Conservation (phyloP, 208 protist species). For the Naegleria fowleri region DNA sequence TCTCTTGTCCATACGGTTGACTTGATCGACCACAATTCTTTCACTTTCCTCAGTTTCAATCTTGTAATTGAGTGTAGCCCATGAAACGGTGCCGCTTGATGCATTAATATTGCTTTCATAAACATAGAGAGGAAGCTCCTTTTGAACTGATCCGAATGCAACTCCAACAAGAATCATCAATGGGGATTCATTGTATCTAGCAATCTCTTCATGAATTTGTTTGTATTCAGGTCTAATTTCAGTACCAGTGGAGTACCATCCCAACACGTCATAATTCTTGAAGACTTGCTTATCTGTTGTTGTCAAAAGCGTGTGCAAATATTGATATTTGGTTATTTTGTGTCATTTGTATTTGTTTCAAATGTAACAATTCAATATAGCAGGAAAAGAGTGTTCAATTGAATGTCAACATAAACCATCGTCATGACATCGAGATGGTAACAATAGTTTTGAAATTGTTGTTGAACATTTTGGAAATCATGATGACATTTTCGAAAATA, state of each 20-base stretch:
- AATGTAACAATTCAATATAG: too few species aligned
- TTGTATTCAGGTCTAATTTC: slow-evolving; percentile 22
- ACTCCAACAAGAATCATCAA: slow-evolving; percentile 45
- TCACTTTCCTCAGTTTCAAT: slow-evolving; percentile 24
- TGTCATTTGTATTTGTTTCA: too few species aligned
- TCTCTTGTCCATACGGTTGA: neutral
- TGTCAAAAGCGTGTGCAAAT: neutral
- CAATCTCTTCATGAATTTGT: slow-evolving; percentile 27
- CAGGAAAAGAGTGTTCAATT: too few species aligned
- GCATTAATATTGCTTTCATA: slow-evolving; percentile 32
- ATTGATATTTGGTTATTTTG: neutral
- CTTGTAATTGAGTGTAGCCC: neutral
- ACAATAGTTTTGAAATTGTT: too few species aligned
- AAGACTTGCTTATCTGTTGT: slow-evolving; percentile 45
- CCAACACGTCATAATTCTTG: slow-evolving; percentile 52
- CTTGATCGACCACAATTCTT: slow-evolving; percentile 20
- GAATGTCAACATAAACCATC: too few species aligned
- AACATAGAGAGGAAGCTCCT: slow-evolving; percentile 40
- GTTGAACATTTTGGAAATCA: too few species aligned
- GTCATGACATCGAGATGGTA: too few species aligned
- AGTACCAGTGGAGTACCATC: slow-evolving; percentile 58
- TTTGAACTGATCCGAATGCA: slow-evolving; percentile 19
- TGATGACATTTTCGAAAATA: too few species aligned
- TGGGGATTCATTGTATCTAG: slow-evolving; percentile 26
- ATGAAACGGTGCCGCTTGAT: neutral